These are phyloP conservation scores for Cladosporium sp. DNA, from an alignment of 2,329 filamentous ascomycete genomes.

Conservation along the genomic window DNA sequence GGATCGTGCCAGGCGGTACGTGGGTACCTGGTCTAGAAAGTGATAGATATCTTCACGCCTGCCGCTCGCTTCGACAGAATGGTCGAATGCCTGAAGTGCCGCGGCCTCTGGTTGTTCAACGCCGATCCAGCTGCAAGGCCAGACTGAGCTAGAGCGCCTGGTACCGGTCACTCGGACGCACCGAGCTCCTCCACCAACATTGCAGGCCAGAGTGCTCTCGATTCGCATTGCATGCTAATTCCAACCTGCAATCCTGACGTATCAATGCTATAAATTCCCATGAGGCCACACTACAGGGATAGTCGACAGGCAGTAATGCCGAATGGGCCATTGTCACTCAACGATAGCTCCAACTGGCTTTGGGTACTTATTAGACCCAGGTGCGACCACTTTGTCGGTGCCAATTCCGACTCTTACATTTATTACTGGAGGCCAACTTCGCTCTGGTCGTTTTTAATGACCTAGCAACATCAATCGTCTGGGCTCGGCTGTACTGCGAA, in stretches of 20 bases:
- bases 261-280: background rate
- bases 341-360: background rate
- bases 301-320: background rate
- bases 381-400: background rate
- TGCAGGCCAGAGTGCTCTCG: background rate
- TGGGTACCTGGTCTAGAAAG: background rate
- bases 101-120: background rate
- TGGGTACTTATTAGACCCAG: background rate
- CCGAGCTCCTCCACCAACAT: background rate
- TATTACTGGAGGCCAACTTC: background rate
- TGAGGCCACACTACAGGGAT: background rate
- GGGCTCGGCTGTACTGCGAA: background rate
- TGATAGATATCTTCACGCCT: slow-evolving; percentile 7
- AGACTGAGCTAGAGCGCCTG: background rate
- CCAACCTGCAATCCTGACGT: background rate
- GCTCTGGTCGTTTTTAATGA: background rate
- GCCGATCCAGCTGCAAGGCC: background rate
- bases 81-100: background rate
- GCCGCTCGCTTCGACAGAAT: slow-evolving; percentile 4
- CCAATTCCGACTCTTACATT: background rate
- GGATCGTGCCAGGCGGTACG: background rate
- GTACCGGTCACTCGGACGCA: background rate
- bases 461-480: background rate
- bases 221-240: background rate
- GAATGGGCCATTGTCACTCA: background rate